Conservation (phyloP, 306 rosid species). For the Cucumis cinereus region DNA sequence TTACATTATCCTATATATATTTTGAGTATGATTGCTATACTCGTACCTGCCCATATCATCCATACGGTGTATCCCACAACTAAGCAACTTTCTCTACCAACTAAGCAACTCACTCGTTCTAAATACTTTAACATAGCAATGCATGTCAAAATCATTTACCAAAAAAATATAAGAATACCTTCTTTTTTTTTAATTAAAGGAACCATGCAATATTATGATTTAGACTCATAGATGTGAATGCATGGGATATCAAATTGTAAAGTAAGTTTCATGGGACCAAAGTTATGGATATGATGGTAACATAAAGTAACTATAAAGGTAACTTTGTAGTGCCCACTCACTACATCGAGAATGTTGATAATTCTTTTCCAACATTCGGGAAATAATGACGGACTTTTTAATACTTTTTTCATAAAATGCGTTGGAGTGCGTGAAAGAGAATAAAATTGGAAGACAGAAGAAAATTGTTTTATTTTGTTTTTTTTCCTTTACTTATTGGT, state of each 20-base stretch:
- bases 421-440: neutral
- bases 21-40: too few species aligned
- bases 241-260: neutral
- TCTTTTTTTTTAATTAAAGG: neutral
- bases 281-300: neutral
- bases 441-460: neutral
- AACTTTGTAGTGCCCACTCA: neutral
- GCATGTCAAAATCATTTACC: neutral
- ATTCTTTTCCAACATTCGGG: neutral
- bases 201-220: neutral
- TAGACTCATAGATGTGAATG: neutral
- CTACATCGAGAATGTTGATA: too few species aligned
- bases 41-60: too few species aligned
- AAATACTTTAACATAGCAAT: too few species aligned
- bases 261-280: neutral
- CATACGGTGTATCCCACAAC: too few species aligned
- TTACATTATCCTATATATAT: too few species aligned
- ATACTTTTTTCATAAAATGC: neutral
- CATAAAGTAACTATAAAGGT: neutral
- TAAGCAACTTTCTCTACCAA: too few species aligned
- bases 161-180: neutral
- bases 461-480: too few species aligned
- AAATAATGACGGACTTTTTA: neutral
- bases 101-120: too few species aligned
- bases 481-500: too few species aligned